Base-by-base conservation (phyloP, 352 stramenopile species). In the Phytophthora litchii region DNA sequence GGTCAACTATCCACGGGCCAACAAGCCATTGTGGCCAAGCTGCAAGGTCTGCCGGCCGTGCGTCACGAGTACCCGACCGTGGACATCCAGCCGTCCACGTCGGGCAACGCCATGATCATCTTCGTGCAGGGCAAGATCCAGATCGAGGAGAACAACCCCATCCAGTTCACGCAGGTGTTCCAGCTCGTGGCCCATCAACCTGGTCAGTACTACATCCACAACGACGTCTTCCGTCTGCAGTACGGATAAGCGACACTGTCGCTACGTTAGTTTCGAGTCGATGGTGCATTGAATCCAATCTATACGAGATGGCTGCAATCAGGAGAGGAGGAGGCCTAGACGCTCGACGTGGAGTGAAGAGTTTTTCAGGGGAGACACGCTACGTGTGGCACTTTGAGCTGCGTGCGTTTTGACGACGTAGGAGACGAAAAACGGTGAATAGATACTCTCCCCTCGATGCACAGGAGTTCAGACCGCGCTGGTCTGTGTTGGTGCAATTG, bases 161-260 rank as follows among this genome's bases (percentile, higher is more conserved):
- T 99, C 46, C 94, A 98, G 64, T 99, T 98, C 82, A 97, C 93
- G 68, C 92, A 99, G 67, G 90, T 98, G 19, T 99, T 99, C 74
- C 94, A 99, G 74, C 82, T 99, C 40, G 93, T 99, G 35, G 83
- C 88, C 19, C 92, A 96, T 48, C 87, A 84, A 46, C 92, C 89
- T 7, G 92, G 91, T 45, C 76, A 95, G 67, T 99, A 98, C 79
- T 99, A 98, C 81, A 96, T 99, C 46, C 93, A 99, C 72, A 99
- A 99, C 79, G 90, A 98, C 72, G 74, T 99, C 36, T 98, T 99
- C 82, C 89, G 96, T 80, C 86, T 99, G 59, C 98, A 98, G 76
- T 99, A 99, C 78, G 96, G 92, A 68, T 97, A 97, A 86, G 54
- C 53, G 40, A 50, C 21, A 8, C 27, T 36, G n/a, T 49, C 34